phyloP scores from a whole-genome alignment of 2,329 filamentous ascomycete species.

The Exserohilum turcica region DNA sequence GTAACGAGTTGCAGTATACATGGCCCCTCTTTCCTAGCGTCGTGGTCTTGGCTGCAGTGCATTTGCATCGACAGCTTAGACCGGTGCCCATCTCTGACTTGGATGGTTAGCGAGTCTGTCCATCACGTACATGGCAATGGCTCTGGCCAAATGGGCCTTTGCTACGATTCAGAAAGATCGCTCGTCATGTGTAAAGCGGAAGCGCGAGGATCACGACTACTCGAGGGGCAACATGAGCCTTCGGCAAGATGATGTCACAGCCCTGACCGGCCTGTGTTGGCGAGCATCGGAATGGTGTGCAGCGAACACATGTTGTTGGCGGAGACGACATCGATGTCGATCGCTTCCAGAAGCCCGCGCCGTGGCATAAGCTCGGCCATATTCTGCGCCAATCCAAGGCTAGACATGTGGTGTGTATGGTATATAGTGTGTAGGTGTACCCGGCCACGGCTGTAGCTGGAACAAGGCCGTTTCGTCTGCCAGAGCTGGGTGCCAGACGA shows the following conservation, averaged over 20 bases:
- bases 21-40: not conserved
- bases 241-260: slow-evolving; percentile 21
- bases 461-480: too few species aligned
- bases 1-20: not conserved
- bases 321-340: slow-evolving; percentile 12
- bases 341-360: slow-evolving; percentile 4
- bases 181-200: slow-evolving; percentile 12
- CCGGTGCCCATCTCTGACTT: slow-evolving; percentile 10
- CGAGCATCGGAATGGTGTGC: slow-evolving; percentile 23
- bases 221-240: slow-evolving; percentile 10
- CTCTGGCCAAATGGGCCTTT: slow-evolving; percentile 16
- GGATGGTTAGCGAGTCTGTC: too few species aligned
- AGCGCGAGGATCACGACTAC: slow-evolving; percentile 11
- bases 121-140: too few species aligned
- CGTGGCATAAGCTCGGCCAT: slow-evolving; percentile 13
- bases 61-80: slow-evolving; percentile 10
- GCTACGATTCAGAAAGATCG: not conserved
- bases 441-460: too few species aligned
- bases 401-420: too few species aligned
- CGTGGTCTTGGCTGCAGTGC: slow-evolving; percentile 4
- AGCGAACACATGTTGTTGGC: slow-evolving; percentile 18
- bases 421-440: too few species aligned
- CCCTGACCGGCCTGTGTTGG: slow-evolving; percentile 13
- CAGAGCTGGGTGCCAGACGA: too few species aligned
- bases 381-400: too few species aligned